These are phyloP conservation scores for Trametes versicolor DNA, from an alignment of 1,284 basidiomycete species.

Conservation along the genomic window DNA sequence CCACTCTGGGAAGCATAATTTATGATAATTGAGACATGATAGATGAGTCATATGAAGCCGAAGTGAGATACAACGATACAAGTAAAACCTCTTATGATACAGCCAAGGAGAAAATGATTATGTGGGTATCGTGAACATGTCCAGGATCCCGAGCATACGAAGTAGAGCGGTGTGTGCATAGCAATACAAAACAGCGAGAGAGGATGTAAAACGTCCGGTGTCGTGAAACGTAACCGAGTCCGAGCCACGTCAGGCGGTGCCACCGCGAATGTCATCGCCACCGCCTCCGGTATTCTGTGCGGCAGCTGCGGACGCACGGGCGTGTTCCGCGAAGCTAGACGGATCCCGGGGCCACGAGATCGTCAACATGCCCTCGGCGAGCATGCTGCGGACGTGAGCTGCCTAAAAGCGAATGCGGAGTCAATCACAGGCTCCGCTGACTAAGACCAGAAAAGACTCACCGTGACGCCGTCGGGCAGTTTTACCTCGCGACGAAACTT, in stretches of 20 bases:
- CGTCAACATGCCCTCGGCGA: conserved; percentile 40
- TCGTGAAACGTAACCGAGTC: neutral
- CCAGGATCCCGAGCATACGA: neutral
- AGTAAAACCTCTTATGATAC: neutral
- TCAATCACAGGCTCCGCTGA: conserved; percentile 13
- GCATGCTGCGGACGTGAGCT: conserved; percentile 35
- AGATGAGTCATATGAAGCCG: too few relatives aligned
- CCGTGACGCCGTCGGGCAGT: conserved; percentile 59
- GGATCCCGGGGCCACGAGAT: conserved; percentile 40
- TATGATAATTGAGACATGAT: too few relatives aligned
- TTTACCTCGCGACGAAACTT: conserved; percentile 56
- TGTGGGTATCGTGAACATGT: neutral
- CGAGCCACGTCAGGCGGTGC: conserved; percentile 1
- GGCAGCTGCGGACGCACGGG: neutral
- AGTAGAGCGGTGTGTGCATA: neutral
- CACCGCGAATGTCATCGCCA: conserved; percentile 1
- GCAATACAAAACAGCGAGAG: neutral
- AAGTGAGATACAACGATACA: too few relatives aligned
- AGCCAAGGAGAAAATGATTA: neutral
- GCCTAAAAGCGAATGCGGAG: conserved; percentile 24
- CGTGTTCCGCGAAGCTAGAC: conserved; percentile 1
- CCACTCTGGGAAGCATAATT: too few relatives aligned
- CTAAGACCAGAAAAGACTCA: conserved; percentile 41
- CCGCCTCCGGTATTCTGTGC: conserved; percentile 1
- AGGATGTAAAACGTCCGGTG: neutral